These are phyloP conservation scores for Trypanosomatidae sp. DNA, from an alignment of 208 protist species.

Conservation along the genomic window DNA sequence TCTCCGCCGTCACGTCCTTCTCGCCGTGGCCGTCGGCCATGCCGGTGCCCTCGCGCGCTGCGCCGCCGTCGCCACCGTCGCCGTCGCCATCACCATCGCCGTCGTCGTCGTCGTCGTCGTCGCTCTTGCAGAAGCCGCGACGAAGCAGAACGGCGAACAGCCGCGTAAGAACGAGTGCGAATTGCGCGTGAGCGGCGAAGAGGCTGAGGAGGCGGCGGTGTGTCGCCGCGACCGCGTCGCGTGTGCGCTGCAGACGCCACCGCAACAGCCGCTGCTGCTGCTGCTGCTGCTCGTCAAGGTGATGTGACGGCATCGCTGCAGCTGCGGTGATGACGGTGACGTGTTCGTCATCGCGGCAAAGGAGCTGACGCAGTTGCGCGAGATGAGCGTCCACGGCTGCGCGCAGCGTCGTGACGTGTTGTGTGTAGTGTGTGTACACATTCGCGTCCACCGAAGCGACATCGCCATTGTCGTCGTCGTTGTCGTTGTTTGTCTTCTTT, in stretches of 20 bases:
- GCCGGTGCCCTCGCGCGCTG: constrained; percentile 89
- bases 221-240: constrained; percentile 7
- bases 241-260: too few relatives aligned
- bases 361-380: too few relatives aligned
- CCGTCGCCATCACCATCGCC: constrained; percentile 59
- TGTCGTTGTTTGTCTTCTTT: too few relatives aligned
- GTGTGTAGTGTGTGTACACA: too few relatives aligned
- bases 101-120: constrained; percentile 70
- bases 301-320: too few relatives aligned
- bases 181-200: constrained; percentile 34
- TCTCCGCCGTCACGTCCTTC: constrained; percentile 97
- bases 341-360: too few relatives aligned
- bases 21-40: constrained; percentile 98
- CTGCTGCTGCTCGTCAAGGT: too few relatives aligned
- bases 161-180: constrained; percentile 73
- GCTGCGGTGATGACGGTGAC: too few relatives aligned
- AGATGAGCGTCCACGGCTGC: too few relatives aligned
- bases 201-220: constrained; percentile 10
- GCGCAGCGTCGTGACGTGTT: too few relatives aligned
- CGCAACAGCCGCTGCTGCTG: neutral
- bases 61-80: constrained; percentile 42
- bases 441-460: too few relatives aligned
- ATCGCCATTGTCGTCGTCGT: too few relatives aligned
- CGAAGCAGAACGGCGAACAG: constrained; percentile 86
- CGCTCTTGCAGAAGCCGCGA: constrained; percentile 92